Conservation (phyloP, 2,329 filamentous ascomycete genomes). For the Colletotrichum graminicola region DNA sequence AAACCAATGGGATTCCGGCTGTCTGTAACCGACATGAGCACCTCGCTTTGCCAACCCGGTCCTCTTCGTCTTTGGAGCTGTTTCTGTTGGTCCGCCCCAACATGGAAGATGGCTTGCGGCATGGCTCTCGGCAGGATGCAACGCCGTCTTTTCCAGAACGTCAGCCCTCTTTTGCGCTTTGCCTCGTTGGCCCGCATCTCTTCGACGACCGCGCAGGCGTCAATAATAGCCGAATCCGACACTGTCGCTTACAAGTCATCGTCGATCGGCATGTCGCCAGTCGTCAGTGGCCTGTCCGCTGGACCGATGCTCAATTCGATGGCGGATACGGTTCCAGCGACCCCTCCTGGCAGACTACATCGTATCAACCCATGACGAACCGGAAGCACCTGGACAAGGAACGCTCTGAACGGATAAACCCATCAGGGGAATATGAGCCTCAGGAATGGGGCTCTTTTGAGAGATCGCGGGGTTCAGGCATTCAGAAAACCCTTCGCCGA, state of each 20-base stretch:
- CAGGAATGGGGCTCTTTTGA: not conserved
- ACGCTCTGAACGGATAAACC: not conserved
- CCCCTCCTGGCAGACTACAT: conserved; percentile 30
- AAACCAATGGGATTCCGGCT: not conserved
- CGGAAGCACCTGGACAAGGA: not conserved
- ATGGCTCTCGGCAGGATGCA: conserved; percentile 27
- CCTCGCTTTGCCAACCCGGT: not conserved
- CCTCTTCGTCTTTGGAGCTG: conserved; percentile 1
- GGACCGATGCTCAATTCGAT: not conserved
- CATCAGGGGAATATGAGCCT: not conserved
- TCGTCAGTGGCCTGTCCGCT: conserved; percentile 1
- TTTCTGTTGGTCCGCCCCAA: conserved; percentile 1
- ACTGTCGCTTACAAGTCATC: conserved; percentile 10
- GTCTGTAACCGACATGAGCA: conserved; percentile 28
- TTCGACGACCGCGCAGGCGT: not conserved
- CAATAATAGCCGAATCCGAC: conserved; percentile 9
- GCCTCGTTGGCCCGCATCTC: not conserved
- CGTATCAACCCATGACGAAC: conserved; percentile 10
- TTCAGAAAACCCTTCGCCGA: not conserved
- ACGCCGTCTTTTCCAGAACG: conserved; percentile 35
- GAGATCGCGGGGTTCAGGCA: conserved; percentile 9
- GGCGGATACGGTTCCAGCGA: conserved; percentile 23
- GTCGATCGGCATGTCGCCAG: conserved; percentile 13
- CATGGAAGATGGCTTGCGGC: not conserved
- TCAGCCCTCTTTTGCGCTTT: conserved; percentile 6